These are phyloP conservation scores for Neofusicoccum kwambonambiense DNA, from an alignment of 2,329 filamentous ascomycete species.

Conservation along the genomic window DNA sequence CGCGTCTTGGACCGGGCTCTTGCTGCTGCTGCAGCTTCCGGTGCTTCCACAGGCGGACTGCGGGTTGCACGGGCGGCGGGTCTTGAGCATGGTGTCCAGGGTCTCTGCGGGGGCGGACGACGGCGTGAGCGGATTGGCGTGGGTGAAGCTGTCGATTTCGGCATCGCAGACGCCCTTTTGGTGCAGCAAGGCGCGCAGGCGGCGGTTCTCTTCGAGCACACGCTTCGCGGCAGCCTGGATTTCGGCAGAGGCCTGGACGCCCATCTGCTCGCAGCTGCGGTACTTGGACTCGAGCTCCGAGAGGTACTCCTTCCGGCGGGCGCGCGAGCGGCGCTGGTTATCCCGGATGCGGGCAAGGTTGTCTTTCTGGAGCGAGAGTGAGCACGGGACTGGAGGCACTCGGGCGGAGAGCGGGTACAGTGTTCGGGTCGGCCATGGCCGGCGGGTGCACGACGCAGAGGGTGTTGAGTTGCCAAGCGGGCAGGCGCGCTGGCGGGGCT, in stretches of 20 bases:
- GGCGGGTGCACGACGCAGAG: neutral
- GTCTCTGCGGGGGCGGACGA: constrained; percentile 19
- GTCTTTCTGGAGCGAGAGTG: constrained; percentile 23
- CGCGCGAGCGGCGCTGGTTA: constrained; percentile 74
- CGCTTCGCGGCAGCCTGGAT: constrained; percentile 68
- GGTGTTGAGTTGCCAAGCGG: neutral
- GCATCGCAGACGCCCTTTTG: constrained; percentile 58
- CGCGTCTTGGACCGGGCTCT: neutral
- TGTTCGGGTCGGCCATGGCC: neutral
- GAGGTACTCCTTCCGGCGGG: constrained; percentile 71
- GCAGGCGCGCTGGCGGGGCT: neutral
- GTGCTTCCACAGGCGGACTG: constrained; percentile 17
- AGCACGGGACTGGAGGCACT: neutral
- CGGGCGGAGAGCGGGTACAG: neutral
- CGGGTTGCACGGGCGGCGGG: constrained; percentile 27
- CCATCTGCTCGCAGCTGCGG: constrained; percentile 62
- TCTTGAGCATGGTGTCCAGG: constrained; percentile 33
- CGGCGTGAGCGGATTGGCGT: neutral
- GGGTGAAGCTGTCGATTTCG: constrained; percentile 46
- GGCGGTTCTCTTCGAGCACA: constrained; percentile 68
- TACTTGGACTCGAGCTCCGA: constrained; percentile 66
- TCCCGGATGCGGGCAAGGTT: constrained; percentile 65
- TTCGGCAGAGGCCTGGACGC: constrained; percentile 68
- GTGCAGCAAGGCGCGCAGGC: constrained; percentile 59
- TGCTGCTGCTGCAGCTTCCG: neutral